These are phyloP conservation scores for Vaccinium corymbosum DNA, from an alignment of 148 eudicot species.

Conservation along the genomic window DNA sequence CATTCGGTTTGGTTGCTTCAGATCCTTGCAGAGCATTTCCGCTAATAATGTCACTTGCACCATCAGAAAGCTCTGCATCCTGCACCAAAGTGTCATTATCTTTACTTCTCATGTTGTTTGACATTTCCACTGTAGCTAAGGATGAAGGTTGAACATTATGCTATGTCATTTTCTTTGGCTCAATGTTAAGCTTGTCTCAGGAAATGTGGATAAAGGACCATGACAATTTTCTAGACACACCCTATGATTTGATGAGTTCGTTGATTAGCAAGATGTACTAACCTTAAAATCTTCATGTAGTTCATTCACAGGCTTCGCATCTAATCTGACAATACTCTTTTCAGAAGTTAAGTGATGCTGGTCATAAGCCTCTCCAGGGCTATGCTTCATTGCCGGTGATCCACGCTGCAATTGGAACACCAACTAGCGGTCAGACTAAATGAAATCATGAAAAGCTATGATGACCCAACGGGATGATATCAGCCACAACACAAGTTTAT, in stretches of 20 bases:
- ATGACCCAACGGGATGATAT: not conserved
- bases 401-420: slow-evolving; percentile 20
- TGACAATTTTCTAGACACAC: slow-evolving; percentile 26
- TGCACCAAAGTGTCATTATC: not conserved
- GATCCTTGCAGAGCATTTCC: slow-evolving; percentile 12
- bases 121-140: slow-evolving; percentile 12
- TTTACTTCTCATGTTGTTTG: not conserved
- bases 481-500: not conserved
- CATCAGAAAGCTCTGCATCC: not conserved
- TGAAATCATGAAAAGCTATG: slow-evolving; percentile 5
- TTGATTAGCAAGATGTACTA: slow-evolving; percentile 31
- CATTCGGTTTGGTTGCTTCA: slow-evolving; percentile 2
- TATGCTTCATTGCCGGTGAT: slow-evolving; percentile 17
- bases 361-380: slow-evolving; percentile 20
- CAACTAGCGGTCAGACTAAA: not conserved
- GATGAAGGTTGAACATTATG: slow-evolving; percentile 23
- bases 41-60: not conserved
- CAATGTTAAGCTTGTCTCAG: slow-evolving; percentile 21
- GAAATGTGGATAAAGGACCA: slow-evolving; percentile 22
- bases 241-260: slow-evolving; percentile 30
- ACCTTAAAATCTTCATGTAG: slow-evolving; percentile 20
- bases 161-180: slow-evolving; percentile 21
- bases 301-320: slow-evolving; percentile 19
- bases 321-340: slow-evolving; percentile 20
- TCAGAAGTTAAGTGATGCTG: slow-evolving; percentile 17